Percentiles rank a stretch among this genome's conserved stretches.
Evolutionary conservation across 768 basidiomycete species (phyloP).

Genomic region (Antrodiella citrinella): DNA sequence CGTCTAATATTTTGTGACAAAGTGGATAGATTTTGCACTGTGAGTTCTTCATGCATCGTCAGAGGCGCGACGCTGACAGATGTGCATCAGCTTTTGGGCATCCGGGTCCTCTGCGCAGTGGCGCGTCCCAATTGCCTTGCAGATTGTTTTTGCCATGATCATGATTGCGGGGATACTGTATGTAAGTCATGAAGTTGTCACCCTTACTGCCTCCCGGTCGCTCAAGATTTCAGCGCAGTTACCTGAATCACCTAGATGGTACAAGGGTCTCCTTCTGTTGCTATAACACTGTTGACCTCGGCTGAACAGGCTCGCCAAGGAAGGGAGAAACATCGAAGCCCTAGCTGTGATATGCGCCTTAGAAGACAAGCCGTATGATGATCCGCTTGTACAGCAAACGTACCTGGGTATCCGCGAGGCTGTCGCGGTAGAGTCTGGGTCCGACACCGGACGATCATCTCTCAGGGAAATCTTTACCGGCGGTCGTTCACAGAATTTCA

Average conservation of each 20-base stretch:
- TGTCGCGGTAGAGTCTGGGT: constrained; percentile 31
- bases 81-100: constrained; percentile 37
- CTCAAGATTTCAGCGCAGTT: constrained; percentile 26
- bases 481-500: constrained; percentile 54
- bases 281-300: not conserved
- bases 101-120: constrained; percentile 46
- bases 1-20: constrained; percentile 13
- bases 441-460: constrained; percentile 23
- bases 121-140: constrained; percentile 55
- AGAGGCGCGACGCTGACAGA: no score
- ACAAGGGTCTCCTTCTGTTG: constrained; percentile 4
- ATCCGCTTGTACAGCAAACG: constrained; percentile 39
- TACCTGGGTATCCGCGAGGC: constrained; percentile 49
- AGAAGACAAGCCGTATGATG: constrained; percentile 41
- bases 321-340: constrained; percentile 46
- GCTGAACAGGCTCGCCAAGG: constrained; percentile 44
- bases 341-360: constrained; percentile 56
- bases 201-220: not conserved
- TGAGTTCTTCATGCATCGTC: constrained; percentile 25
- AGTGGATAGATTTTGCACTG: constrained; percentile 63
- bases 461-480: constrained; percentile 47
- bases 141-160: constrained; percentile 46
- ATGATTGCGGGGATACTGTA: constrained; percentile 43
- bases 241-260: constrained; percentile 55
- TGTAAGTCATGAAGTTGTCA: constrained; percentile 29